Evolutionary conservation across 2,329 filamentous ascomycete species (phyloP), one percentile per base, ranked within the genome.

Genomic region (Monilinia vaccinii-corymbosi): DNA sequence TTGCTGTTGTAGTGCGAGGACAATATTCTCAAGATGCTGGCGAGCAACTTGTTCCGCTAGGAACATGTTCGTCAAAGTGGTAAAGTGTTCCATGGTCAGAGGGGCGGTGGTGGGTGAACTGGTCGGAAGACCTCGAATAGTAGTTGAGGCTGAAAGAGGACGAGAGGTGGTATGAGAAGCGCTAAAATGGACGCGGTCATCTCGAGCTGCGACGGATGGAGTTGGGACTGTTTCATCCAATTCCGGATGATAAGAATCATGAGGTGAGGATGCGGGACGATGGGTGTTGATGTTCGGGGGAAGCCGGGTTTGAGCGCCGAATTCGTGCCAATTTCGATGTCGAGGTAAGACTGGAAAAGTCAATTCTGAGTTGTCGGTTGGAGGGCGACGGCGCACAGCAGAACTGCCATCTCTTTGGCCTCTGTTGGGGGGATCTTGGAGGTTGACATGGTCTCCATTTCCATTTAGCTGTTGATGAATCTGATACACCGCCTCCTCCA

Each of bases 11-110:
- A 87, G 73, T 46, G 75, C 78, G 60, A 75, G 78, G 36, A 86
- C 81, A 60, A 84, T 77, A 1, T 74, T 72, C 68, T 86, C 84
- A 5, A 87, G 76, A 4, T 77, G 74, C 60, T 78, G 75, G 6
- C 84, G 77, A 6, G 80, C 80, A 0, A 76, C 76, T 31, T 82
- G 81, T 68, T 87, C 84, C 1, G 76, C 75, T 60, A 83, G 76
- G 31, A 86, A 74, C 59, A 85, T 75, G 18, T 77, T 74, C 32
- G 79, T 69, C 18, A 86, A 73, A 2, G 75, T 76, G 8, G 74
- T 74, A 62, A 81, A 81, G 53, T 81, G 77, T 52, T 82, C 78
- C 70, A 23, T 75, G 62, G 68, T 67, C 61, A 68, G 25, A 68
- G 67, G 18, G 62, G 65, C 45, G 13, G 64, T 59, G 2, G 67